Evolutionary conservation across 1,139 yeast genomes (phyloP), one percentile per base, ranked within the genome.

Genomic region (Suhomyces coccinellae): DNA sequence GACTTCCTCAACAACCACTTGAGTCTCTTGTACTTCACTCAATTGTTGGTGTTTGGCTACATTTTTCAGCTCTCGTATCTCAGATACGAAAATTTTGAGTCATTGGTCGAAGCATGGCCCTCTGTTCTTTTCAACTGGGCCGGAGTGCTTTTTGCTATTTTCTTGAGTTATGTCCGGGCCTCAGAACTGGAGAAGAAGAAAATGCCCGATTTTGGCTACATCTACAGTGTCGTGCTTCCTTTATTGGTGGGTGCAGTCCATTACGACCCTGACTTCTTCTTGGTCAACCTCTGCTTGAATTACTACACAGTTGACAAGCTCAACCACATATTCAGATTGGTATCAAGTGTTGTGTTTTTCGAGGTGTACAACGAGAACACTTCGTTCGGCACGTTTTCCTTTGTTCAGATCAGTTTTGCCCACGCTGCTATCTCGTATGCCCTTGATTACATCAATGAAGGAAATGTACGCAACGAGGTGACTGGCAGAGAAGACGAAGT

Each of bases 1-100:
- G 79, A 74, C 46, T 72, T 66, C 48, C 54, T 72, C 40, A 73
- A 72, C 48, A 71, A 65, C 10, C 56, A 69, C 37, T 49, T 74
- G 59, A 58, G 55, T 28, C 55, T 65, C 33, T 46, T 64, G 26
- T 66, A 62, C 41, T 65, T 66, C 43, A 61, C 66, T n/a, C 77
- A 74, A 52, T 17, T 70, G 35, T 52, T 72, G 48, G 57, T 64
- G 20, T 47, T 69, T 38, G 56, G 59, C 10, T 74, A 65, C 51
- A 43, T 69, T 14, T 36, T 58, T 15, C 71, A 74, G 50, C 57
- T 73, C 33, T 46, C 64, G 20, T 71, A 69, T 51, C 49, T 65
- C 11, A 52, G 56, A 16, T 52, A 57, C 22, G 51, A 53, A 3
- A 48, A 48, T 27, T 52, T 52, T 50, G 59, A 57, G 5, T 36